These are phyloP conservation scores for Metschnikowia cerradonensis DNA, from an alignment of 805 yeast genomes.

Conservation along the genomic window DNA sequence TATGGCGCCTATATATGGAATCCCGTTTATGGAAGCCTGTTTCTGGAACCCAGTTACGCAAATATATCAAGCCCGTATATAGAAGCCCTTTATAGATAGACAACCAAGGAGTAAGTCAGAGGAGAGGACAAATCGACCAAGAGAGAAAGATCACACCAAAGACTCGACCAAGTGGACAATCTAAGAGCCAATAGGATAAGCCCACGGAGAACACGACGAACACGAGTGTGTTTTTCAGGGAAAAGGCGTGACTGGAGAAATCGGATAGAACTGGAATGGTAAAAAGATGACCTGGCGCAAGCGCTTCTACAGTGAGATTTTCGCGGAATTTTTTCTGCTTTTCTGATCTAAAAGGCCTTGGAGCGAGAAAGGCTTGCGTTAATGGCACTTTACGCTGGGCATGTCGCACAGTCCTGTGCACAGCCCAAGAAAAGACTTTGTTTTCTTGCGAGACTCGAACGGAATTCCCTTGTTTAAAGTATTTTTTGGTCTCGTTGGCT, in stretches of 20 bases:
- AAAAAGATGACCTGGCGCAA: constrained; percentile 2
- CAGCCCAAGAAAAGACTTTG: neutral
- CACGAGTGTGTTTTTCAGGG: constrained; percentile 1
- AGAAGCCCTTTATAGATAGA: too few relatives aligned
- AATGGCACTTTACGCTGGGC: neutral
- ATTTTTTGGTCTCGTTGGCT: too few relatives aligned
- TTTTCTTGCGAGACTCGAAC: neutral
- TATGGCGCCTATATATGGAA: too few relatives aligned
- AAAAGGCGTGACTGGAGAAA: neutral
- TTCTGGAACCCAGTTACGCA: too few relatives aligned
- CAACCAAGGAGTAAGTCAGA: neutral
- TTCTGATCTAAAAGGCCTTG: neutral
- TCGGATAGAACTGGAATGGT: neutral
- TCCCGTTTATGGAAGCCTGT: too few relatives aligned
- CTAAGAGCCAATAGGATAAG: neutral
- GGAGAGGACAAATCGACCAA: neutral
- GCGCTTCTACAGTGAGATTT: neutral
- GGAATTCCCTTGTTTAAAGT: too few relatives aligned
- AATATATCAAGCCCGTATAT: too few relatives aligned
- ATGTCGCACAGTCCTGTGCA: neutral
- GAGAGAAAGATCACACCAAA: neutral
- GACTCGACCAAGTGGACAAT: neutral
- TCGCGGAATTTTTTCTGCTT: constrained; percentile 3
- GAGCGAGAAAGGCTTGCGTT: too few relatives aligned
- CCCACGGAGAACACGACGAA: constrained; percentile 1